Percentiles rank a stretch among this genome's conserved stretches.
These are phyloP conservation scores for Fragilaria crotonensis DNA, from an alignment of 108 stramenopile genomes.

Conservation along the genomic window DNA sequence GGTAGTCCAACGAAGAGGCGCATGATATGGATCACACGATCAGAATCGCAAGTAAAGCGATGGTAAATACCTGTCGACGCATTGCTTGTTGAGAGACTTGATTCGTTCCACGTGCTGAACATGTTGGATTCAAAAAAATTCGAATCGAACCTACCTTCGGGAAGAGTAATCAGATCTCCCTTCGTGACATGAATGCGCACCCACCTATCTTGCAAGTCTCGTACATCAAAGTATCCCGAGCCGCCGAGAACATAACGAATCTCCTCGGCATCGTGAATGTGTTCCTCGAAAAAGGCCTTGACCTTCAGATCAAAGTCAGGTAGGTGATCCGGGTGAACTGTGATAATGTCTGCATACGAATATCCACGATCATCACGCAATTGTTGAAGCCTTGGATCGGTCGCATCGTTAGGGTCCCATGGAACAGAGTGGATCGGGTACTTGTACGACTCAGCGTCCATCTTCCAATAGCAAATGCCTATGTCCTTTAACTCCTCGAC, in stretches of 20 bases:
- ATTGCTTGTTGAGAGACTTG: too few species aligned
- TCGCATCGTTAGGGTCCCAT: conserved; percentile 78
- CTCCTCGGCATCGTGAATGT: conserved; percentile 97
- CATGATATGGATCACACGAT: conserved; percentile 88
- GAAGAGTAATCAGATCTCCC: conserved; percentile 93
- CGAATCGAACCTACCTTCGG: conserved; percentile 64
- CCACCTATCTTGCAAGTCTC: conserved; percentile 75
- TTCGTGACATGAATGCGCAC: conserved; percentile 87
- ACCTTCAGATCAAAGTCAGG: conserved; percentile 88
- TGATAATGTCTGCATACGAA: conserved; percentile 89
- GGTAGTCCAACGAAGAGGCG: conserved; percentile 92
- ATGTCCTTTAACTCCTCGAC: conserved; percentile 42
- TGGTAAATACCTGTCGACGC: conserved; percentile 37
- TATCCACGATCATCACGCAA: conserved; percentile 63
- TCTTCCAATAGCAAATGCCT: conserved; percentile 81
- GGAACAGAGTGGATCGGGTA: conserved; percentile 78
- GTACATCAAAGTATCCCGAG: conserved; percentile 90
- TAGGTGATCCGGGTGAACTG: conserved; percentile 83
- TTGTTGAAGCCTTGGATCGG: conserved; percentile 58
- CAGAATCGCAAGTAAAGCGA: conserved; percentile 87
- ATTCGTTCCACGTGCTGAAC: too few species aligned
- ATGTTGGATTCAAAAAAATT: background rate
- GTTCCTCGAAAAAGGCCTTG: conserved; percentile 93
- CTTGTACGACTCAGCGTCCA: conserved; percentile 60
- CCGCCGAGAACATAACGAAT: conserved; percentile 91